Conservation (phyloP, 1,284 basidiomycete species). For the Ganoderma sp. region DNA sequence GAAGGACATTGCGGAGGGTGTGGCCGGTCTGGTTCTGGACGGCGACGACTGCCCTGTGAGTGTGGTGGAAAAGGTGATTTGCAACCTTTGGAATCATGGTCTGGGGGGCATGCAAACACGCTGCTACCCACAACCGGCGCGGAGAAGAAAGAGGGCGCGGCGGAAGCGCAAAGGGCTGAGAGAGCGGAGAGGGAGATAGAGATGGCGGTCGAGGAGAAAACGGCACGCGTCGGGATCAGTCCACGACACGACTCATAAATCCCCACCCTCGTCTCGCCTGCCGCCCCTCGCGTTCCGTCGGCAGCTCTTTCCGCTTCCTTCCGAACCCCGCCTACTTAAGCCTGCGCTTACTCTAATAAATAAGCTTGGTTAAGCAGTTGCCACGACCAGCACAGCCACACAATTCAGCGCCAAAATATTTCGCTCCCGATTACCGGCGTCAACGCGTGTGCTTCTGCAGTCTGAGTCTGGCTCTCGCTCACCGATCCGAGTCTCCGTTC, state of each 20-base stretch:
- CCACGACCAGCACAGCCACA: background rate
- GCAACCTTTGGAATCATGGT: conserved; percentile 82
- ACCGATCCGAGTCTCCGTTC: background rate
- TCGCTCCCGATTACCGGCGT: background rate
- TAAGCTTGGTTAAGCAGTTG: background rate
- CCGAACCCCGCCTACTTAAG: background rate
- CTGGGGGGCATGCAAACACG: conserved; percentile 25
- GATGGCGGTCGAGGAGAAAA: background rate
- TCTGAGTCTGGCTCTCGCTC: too few relatives aligned
- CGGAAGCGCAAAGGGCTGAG: background rate
- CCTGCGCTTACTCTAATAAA: background rate
- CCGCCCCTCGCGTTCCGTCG: conserved; percentile 11
- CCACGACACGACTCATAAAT: conserved; percentile 10
- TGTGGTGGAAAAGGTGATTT: conserved; percentile 74
- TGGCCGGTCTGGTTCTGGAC: conserved; percentile 71
- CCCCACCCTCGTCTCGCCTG: background rate
- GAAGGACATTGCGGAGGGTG: conserved; percentile 76
- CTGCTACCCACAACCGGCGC: conserved; percentile 15
- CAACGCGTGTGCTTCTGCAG: too few relatives aligned
- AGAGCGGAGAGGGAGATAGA: background rate
- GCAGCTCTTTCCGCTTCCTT: conserved; percentile 8
- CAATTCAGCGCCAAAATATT: background rate
- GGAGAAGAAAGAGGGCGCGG: background rate
- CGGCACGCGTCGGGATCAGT: background rate
- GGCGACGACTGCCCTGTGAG: conserved; percentile 72